phyloP scores from a whole-genome alignment of 768 basidiomycete genomes.

The Boletus reticuloceps region DNA sequence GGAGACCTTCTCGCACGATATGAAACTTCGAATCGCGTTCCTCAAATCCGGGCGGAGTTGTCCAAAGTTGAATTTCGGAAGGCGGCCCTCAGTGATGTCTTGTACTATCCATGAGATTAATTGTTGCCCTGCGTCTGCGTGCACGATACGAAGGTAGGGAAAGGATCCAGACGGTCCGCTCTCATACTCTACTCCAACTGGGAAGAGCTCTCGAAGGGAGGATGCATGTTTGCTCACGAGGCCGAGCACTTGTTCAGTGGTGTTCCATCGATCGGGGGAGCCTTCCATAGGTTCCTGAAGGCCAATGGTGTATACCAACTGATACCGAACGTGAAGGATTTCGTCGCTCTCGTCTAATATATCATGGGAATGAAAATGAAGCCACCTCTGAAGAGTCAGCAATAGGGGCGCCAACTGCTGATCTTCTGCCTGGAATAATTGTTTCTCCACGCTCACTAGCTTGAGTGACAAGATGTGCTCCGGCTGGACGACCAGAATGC shows the following conservation, averaged over 20 bases:
- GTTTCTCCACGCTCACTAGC: constrained; percentile 43
- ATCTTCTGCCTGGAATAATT: constrained; percentile 4
- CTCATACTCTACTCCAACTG: constrained; percentile 16
- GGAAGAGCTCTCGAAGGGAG: constrained; percentile 2
- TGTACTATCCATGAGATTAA: constrained; percentile 12
- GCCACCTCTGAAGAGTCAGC: constrained; percentile 25
- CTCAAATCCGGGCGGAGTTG: background rate
- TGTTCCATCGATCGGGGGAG: constrained; percentile 35
- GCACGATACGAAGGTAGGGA: constrained; percentile 23
- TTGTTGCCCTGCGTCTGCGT: constrained; percentile 7
- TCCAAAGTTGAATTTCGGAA: constrained; percentile 19
- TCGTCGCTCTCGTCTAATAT: constrained; percentile 32
- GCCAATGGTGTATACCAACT: constrained; percentile 38
- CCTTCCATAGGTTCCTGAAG: constrained; percentile 25
- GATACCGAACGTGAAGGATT: constrained; percentile 34
- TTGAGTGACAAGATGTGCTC: constrained; percentile 53
- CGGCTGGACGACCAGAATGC: constrained; percentile 48
- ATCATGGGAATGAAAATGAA: constrained; percentile 24
- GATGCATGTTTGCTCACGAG: constrained; percentile 20
- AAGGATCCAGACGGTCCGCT: constrained; percentile 13
- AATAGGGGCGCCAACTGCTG: constrained; percentile 13
- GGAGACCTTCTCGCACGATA: constrained; percentile 12
- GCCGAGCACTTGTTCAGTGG: constrained; percentile 28
- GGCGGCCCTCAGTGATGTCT: constrained; percentile 9
- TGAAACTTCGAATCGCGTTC: constrained; percentile 19